These are phyloP conservation scores for Pseudogymnoascus sp. DNA, from an alignment of 2,329 filamentous ascomycete genomes.

Conservation along the genomic window DNA sequence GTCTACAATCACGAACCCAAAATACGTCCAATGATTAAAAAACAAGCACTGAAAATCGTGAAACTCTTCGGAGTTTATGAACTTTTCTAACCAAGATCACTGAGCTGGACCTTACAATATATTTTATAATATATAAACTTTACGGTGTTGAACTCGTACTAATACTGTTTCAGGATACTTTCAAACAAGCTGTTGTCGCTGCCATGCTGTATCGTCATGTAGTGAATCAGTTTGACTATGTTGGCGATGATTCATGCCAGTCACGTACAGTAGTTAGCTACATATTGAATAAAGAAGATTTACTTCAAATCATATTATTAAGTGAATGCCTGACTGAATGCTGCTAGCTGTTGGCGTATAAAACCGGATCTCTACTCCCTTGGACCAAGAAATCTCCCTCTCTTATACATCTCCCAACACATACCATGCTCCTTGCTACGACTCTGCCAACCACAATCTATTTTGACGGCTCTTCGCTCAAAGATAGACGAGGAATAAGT, in stretches of 20 bases:
- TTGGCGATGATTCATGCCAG: background rate
- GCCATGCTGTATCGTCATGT: background rate
- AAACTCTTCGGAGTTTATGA: constrained; percentile 26
- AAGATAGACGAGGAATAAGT: background rate
- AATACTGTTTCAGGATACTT: background rate
- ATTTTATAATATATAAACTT: constrained; percentile 7
- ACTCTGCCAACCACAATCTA: background rate
- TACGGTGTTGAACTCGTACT: constrained; percentile 4
- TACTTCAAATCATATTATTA: background rate
- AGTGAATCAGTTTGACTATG: background rate
- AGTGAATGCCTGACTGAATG: background rate
- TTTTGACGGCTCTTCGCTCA: background rate
- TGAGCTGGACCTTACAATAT: constrained; percentile 21
- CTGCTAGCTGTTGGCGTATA: background rate
- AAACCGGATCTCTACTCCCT: background rate
- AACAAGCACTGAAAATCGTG: constrained; percentile 32
- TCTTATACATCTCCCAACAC: background rate
- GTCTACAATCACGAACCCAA: background rate
- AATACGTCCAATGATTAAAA: constrained; percentile 26
- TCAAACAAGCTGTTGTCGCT: background rate
- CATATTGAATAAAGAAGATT: constrained; percentile 3
- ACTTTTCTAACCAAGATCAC: constrained; percentile 31
- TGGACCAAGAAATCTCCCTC: background rate
- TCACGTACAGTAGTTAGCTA: background rate
- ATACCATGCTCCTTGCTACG: background rate